These are phyloP conservation scores for Trypanosoma scelopori DNA, from an alignment of 208 protist genomes.

Conservation along the genomic window DNA sequence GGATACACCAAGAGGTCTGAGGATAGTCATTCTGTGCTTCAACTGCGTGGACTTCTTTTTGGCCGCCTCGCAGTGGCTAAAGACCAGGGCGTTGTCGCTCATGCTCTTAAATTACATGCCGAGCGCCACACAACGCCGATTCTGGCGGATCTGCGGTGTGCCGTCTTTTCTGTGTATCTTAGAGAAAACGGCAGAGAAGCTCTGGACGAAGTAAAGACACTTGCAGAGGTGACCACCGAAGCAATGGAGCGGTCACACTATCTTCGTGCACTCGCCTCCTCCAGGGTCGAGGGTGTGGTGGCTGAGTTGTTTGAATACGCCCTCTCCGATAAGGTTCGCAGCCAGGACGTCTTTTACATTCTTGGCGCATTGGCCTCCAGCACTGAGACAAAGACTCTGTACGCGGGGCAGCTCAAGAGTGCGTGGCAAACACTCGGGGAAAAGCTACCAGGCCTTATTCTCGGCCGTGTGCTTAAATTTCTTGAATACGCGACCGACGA, in stretches of 20 bases:
- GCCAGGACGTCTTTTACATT: conserved; percentile 60
- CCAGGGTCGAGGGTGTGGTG: conserved; percentile 33
- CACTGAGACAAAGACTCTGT: conserved; percentile 25
- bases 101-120: conserved; percentile 42
- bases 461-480: conserved; percentile 50
- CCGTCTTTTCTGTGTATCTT: conserved; percentile 47
- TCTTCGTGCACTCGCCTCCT: conserved; percentile 47
- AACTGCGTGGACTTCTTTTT: conserved; percentile 52
- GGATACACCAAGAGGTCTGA: conserved; percentile 23
- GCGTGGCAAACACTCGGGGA: conserved; percentile 44
- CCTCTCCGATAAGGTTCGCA: conserved; percentile 64
- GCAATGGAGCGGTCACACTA: conserved; percentile 55
- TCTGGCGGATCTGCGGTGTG: conserved; percentile 42
- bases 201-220: conserved; percentile 48
- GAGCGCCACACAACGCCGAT: conserved; percentile 42
- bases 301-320: conserved; percentile 55
- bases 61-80: conserved; percentile 36
- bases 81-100: conserved; percentile 31
- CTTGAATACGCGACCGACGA: conserved; percentile 44
- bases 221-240: conserved; percentile 39
- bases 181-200: conserved; percentile 36
- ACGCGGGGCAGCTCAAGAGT: conserved; percentile 40
- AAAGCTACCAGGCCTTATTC: conserved; percentile 48
- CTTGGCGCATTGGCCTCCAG: conserved; percentile 42
- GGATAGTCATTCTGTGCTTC: conserved; percentile 41